Evolutionary conservation across 768 basidiomycete genomes (phyloP).

Genomic region (Mycena vitilis): DNA sequence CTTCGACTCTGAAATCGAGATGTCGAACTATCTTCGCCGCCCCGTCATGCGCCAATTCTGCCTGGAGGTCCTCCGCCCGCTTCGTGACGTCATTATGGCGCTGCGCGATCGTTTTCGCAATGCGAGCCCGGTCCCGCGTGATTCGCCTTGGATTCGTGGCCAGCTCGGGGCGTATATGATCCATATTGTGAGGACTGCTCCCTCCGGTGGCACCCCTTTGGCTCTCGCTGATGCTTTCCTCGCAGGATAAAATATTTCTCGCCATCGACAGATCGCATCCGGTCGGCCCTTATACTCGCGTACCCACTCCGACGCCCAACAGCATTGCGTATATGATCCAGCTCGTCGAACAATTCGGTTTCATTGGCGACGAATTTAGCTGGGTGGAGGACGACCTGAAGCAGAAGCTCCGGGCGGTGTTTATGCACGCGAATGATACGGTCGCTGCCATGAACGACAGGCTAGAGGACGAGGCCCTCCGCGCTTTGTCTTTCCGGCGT

Average conservation of each 20-base stretch:
- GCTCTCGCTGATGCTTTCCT: not conserved
- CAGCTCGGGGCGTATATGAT: not conserved
- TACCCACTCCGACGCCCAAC: not conserved
- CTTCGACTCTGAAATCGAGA: not conserved
- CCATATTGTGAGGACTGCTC: not conserved
- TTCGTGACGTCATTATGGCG: not conserved
- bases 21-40: not conserved
- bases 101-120: not conserved
- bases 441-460: not conserved
- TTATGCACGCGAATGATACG: not conserved
- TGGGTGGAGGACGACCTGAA: not conserved
- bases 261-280: too few relatives aligned
- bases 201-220: not conserved
- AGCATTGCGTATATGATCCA: not conserved
- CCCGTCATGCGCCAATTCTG: not conserved
- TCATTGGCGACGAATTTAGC: not conserved
- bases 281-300: not conserved
- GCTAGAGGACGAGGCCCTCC: too few relatives aligned
- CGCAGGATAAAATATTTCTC: too few relatives aligned
- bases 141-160: not conserved
- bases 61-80: not conserved
- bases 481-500: too few relatives aligned
- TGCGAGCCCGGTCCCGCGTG: not conserved
- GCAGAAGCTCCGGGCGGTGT: not conserved
- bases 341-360: not conserved